Base-by-base conservation (phyloP, 1,284 basidiomycete genomes). In the Trichosporon ovoides region DNA sequence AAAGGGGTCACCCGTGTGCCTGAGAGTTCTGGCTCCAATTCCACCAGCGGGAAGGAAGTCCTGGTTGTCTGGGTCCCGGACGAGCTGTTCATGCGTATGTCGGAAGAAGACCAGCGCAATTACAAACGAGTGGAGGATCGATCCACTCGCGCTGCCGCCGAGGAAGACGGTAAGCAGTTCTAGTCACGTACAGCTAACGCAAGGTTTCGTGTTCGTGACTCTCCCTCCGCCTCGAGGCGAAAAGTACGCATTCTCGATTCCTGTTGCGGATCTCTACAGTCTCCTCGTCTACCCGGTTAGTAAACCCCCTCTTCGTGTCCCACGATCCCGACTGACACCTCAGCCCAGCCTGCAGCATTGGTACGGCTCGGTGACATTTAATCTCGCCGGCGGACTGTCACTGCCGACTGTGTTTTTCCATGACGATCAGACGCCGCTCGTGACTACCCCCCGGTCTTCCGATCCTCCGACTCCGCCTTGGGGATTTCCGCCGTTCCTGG, bases 191-290 rank as follows among this genome's bases (percentile, higher is more conserved):
- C 12, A 3, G 40, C 53, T 43, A 36, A 49, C 34, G 16, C 12
- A 48, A 77, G 76, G 72, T 24, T 76, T 73, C 53, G 72, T 76
- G 18, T 74, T 76, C 40, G 72, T 76, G 7, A 73, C 74, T 2
- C 53, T 75, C 3, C 74, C 74, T 16, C 66, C 76, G 16, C 67
- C 73, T 10, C 68, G 86, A 55, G 87, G 89, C 7, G 89, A 93
- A 73, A 89, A 89, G 19, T 96, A 97, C 71, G 92, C 95, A 1
- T 98, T 98, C 79, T 95, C 92, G 16, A 86, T 97, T 0, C 89
- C 94, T 2, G 72, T 98, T 50, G 85, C 87, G 0, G 87, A 87
- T 16, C 85, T 98, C 64, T 97, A 98, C 75, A 95, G 91, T 19
- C 81, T 98, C 52, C 81, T 91, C 50, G 87, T 95, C 1, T 85